phyloP scores from a whole-genome alignment of 2,329 filamentous ascomycete genomes.

The Pyrenophora tritici-repentis region DNA sequence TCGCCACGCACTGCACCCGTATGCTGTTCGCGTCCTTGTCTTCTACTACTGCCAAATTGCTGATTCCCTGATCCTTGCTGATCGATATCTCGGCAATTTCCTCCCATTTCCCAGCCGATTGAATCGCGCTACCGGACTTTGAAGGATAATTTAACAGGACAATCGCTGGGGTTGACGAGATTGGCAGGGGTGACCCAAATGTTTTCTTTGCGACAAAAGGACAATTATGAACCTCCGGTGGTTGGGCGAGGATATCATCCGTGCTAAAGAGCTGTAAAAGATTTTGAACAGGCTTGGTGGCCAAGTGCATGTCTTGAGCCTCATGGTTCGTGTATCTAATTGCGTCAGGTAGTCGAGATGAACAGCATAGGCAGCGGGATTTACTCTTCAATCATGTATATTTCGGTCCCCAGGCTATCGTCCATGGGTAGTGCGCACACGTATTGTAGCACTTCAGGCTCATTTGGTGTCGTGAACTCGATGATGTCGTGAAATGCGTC shows the following conservation, averaged over 20 bases:
- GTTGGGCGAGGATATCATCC: conserved; percentile 23
- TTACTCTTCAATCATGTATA: conserved; percentile 37
- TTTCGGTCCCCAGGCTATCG: conserved; percentile 19
- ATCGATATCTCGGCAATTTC: conserved; percentile 7
- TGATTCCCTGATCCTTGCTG: conserved; percentile 12
- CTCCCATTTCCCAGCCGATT: conserved; percentile 13
- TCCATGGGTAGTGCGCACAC: conserved; percentile 26
- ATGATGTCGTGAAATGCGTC: conserved; percentile 33
- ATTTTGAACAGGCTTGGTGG: conserved; percentile 27
- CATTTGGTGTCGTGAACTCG: conserved; percentile 23
- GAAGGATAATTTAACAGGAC: conserved; percentile 22
- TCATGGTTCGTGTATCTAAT: conserved; percentile 25
- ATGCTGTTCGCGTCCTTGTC: conserved; percentile 19
- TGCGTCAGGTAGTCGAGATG: not conserved
- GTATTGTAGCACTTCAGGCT: conserved; percentile 32
- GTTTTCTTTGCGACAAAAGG: conserved; percentile 11
- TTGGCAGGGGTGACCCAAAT: not conserved
- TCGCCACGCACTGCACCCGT: conserved; percentile 15
- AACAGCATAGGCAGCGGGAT: too few species aligned
- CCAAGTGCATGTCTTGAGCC: conserved; percentile 27
- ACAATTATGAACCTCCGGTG: conserved; percentile 28
- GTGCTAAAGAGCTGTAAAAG: conserved; percentile 29
- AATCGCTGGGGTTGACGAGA: conserved; percentile 20
- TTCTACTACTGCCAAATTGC: conserved; percentile 10
- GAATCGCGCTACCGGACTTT: conserved; percentile 3